phyloP scores from a whole-genome alignment of 192 early-diverging fungal species.

The Coemansia pectinata region DNA sequence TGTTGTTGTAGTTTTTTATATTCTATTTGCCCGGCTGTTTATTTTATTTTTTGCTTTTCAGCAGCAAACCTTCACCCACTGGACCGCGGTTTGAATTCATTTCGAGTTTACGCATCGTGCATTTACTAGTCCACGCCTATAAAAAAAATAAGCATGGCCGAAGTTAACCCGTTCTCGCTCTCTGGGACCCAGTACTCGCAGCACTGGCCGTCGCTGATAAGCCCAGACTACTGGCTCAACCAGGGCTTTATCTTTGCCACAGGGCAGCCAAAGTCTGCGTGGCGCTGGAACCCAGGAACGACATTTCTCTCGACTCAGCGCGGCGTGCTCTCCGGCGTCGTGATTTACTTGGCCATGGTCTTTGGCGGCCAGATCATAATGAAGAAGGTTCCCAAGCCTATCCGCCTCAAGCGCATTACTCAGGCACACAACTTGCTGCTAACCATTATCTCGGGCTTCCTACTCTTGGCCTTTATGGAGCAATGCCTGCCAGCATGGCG shows the following conservation, averaged over 20 bases:
- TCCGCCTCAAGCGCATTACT: constrained; percentile 65
- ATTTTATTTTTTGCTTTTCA: background rate
- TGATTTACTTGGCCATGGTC: constrained; percentile 75
- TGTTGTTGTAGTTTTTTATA: constrained; percentile 6
- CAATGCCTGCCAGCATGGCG: constrained; percentile 72
- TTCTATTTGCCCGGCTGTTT: constrained; percentile 1
- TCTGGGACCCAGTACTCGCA: constrained; percentile 55
- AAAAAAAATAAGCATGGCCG: constrained; percentile 24
- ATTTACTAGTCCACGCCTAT: background rate
- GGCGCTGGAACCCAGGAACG: constrained; percentile 56
- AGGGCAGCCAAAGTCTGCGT: constrained; percentile 54
- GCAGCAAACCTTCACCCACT: background rate
- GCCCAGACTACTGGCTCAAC: constrained; percentile 59
- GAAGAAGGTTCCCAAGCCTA: constrained; percentile 57
- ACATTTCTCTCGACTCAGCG: constrained; percentile 54
- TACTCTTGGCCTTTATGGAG: constrained; percentile 77
- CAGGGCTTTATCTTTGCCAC: constrained; percentile 43
- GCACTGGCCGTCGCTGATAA: constrained; percentile 57
- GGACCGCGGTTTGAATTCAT: constrained; percentile 2
- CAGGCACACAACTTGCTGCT: constrained; percentile 82
- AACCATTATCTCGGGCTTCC: constrained; percentile 69
- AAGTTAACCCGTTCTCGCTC: constrained; percentile 50
- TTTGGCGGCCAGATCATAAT: constrained; percentile 78
- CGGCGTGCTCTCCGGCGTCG: constrained; percentile 51
- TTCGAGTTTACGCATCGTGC: constrained; percentile 4